These are phyloP conservation scores for Bimuria novae-zelandiae DNA, from an alignment of 2,329 filamentous ascomycete genomes.

Conservation along the genomic window DNA sequence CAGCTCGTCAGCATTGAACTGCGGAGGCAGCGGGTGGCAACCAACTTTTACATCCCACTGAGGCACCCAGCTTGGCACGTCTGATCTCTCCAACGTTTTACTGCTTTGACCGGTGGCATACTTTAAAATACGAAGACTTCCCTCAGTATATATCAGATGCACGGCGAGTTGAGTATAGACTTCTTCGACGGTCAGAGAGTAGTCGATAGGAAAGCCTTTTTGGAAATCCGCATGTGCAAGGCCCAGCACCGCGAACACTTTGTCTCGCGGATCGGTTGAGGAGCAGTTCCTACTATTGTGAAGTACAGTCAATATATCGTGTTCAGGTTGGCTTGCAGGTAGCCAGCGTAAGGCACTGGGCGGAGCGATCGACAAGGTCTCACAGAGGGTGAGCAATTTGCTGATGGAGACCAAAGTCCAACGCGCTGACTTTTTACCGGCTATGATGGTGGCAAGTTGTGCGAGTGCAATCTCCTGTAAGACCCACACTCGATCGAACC, in stretches of 20 bases:
- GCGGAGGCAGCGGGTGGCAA: not conserved
- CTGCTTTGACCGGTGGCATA: constrained; percentile 1
- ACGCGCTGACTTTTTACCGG: constrained; percentile 1
- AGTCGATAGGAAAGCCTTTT: constrained; percentile 9
- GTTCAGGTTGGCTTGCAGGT: constrained; percentile 3
- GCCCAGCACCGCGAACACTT: constrained; percentile 19
- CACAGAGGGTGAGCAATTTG: constrained; percentile 5
- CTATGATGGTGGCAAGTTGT: constrained; percentile 9
- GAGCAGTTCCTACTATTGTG: constrained; percentile 12
- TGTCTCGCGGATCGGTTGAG: constrained; percentile 16
- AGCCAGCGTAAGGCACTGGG: constrained; percentile 10
- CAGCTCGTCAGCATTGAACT: not conserved
- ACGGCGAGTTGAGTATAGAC: constrained; percentile 9
- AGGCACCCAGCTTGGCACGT: constrained; percentile 12
- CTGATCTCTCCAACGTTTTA: not conserved
- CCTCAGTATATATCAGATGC: not conserved
- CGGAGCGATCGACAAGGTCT: not conserved
- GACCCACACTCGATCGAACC: constrained; percentile 22
- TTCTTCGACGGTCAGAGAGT: constrained; percentile 10
- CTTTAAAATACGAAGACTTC: constrained; percentile 5
- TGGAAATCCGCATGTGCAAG: constrained; percentile 2
- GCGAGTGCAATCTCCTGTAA: constrained; percentile 26
- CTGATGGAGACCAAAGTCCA: constrained; percentile 6
- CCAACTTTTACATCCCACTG: constrained; percentile 10
- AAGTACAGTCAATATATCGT: constrained; percentile 12